A percentile compares a stretch with the other conserved stretches of the same genome.
These are phyloP conservation scores for Kazachstania kunashirensis DNA, from an alignment of 805 yeast species.

Conservation along the genomic window DNA sequence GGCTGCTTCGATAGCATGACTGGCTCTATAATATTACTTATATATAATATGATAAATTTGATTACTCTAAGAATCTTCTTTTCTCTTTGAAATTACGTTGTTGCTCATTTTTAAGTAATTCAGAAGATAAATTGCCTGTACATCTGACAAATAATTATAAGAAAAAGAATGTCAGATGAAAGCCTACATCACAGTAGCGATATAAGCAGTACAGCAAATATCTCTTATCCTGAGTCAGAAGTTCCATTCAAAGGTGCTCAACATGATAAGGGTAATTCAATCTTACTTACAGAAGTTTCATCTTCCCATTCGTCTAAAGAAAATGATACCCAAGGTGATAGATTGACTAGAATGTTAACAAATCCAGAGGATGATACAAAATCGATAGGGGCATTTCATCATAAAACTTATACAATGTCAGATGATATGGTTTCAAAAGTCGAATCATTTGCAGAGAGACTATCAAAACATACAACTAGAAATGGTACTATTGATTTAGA, in stretches of 20 bases:
- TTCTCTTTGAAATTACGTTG: too few species aligned
- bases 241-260: background rate
- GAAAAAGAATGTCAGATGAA: too few species aligned
- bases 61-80: too few species aligned
- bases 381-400: background rate
- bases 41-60: too few species aligned
- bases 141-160: too few species aligned
- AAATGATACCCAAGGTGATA: slow-evolving; percentile 9
- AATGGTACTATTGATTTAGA: slow-evolving; percentile 11
- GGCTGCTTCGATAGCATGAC: too few species aligned
- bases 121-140: too few species aligned
- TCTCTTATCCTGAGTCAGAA: slow-evolving; percentile 1
- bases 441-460: slow-evolving; percentile 19
- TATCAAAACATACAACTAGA: slow-evolving; percentile 17
- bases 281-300: background rate
- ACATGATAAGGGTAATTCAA: background rate
- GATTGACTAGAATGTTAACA: slow-evolving; percentile 10
- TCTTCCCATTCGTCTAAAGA: background rate
- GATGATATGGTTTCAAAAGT: slow-evolving; percentile 5
- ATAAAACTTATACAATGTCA: background rate
- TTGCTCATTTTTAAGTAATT: too few species aligned
- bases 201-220: too few species aligned
- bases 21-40: too few species aligned
- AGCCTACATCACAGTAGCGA: too few species aligned
- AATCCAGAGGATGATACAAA: background rate